Conservation (phyloP, 345 rosid species). For the Salix koriyanagi region DNA sequence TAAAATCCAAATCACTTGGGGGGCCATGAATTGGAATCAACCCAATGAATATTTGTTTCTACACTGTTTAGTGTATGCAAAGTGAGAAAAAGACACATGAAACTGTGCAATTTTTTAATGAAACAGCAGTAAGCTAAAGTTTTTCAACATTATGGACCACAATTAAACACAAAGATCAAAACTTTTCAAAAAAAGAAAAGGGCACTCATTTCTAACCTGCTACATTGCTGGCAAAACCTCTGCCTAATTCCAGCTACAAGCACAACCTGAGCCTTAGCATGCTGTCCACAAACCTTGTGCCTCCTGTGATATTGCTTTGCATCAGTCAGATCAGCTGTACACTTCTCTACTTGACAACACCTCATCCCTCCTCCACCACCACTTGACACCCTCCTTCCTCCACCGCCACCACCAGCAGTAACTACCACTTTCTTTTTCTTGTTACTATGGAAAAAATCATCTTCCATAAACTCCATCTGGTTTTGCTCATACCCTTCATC, state of each 20-base stretch:
- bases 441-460: slow-evolving; percentile 1
- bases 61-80: neutral
- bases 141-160: neutral
- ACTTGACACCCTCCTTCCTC: slow-evolving; percentile 15
- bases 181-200: neutral
- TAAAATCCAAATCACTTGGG: neutral
- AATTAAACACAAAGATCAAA: neutral
- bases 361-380: slow-evolving; percentile 29
- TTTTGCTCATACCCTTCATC: slow-evolving; percentile 15
- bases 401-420: neutral
- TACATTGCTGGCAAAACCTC: slow-evolving; percentile 84
- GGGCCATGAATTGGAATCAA: neutral
- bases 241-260: slow-evolving; percentile 52
- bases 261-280: slow-evolving; percentile 69
- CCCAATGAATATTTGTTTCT: neutral
- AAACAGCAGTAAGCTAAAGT: neutral
- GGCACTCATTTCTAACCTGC: slow-evolving; percentile 42
- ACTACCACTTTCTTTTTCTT: slow-evolving; percentile 36
- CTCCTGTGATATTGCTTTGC: slow-evolving; percentile 59
- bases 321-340: slow-evolving; percentile 50
- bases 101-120: neutral
- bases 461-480: slow-evolving; percentile 13
- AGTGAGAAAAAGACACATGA: neutral
- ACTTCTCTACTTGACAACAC: slow-evolving; percentile 66
- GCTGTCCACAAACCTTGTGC: slow-evolving; percentile 74